Percentiles rank a stretch among this genome's conserved stretches.
phyloP scores from a whole-genome alignment of 192 early-diverging fungal species.

The Coemansia sp. region DNA sequence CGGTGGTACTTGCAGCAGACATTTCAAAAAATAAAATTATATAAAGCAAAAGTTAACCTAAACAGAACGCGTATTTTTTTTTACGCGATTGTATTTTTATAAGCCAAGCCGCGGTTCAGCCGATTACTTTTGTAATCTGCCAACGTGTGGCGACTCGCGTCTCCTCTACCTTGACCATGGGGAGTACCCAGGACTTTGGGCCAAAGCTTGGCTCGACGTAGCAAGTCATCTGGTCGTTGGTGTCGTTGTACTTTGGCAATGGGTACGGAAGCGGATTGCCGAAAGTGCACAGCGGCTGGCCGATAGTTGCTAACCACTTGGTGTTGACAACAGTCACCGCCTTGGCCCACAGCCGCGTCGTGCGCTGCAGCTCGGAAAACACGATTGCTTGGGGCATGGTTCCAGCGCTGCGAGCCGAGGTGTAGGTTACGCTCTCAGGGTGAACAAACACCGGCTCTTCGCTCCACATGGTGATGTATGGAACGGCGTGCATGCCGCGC shows the following conservation, averaged over 20 bases:
- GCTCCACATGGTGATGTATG: constrained; percentile 73
- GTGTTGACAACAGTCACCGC: constrained; percentile 72
- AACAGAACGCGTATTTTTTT: neutral
- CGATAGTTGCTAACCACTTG: constrained; percentile 83
- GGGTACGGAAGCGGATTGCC: constrained; percentile 79
- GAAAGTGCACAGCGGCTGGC: constrained; percentile 67
- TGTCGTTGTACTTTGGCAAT: constrained; percentile 68
- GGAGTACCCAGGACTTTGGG: constrained; percentile 68
- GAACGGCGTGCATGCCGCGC: constrained; percentile 50
- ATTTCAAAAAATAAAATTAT: constrained; percentile 11
- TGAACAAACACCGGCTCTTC: constrained; percentile 76
- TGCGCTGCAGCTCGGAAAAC: constrained; percentile 68
- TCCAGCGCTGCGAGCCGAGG: constrained; percentile 34
- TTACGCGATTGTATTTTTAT: neutral
- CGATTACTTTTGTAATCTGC: constrained; percentile 56
- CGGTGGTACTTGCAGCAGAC: constrained; percentile 19
- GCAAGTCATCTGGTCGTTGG: constrained; percentile 54
- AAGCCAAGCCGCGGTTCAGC: constrained; percentile 16
- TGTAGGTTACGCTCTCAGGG: constrained; percentile 65
- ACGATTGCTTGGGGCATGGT: constrained; percentile 71
- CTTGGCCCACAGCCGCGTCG: constrained; percentile 66
- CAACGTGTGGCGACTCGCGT: constrained; percentile 62
- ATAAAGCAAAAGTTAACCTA: neutral
- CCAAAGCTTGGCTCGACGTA: constrained; percentile 71
- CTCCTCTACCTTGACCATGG: constrained; percentile 66